Conservation (phyloP, 2,329 filamentous ascomycete genomes). For the Diaporthe batatas region DNA sequence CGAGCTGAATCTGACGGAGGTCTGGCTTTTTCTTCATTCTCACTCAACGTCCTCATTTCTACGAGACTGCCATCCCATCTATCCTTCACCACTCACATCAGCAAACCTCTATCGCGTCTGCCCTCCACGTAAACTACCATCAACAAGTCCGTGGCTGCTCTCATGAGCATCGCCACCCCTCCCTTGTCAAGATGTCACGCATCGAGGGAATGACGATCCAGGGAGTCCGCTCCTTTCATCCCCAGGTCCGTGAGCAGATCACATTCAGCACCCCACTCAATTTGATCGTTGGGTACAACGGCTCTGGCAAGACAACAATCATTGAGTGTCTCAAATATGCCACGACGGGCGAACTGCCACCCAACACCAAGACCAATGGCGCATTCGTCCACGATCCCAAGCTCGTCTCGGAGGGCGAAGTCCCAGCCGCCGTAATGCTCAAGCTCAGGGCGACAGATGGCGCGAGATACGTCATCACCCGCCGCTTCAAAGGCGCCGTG, state of each 20-base stretch:
- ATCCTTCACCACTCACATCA: background rate
- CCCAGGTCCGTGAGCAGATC: constrained; percentile 80
- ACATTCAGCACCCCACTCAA: constrained; percentile 89
- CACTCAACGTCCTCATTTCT: too few species aligned
- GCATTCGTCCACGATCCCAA: constrained; percentile 99
- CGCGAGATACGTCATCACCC: constrained; percentile 83
- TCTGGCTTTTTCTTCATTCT: background rate
- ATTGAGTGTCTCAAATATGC: constrained; percentile 99
- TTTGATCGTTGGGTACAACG: constrained; percentile 96
- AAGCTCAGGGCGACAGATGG: constrained; percentile 85
- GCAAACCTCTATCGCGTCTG: background rate
- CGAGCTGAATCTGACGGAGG: background rate
- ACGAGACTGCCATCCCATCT: background rate
- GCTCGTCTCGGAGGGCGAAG: constrained; percentile 87
- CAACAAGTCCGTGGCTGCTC: constrained; percentile 23
- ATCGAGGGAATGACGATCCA: constrained; percentile 91
- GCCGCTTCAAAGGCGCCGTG: constrained; percentile 87
- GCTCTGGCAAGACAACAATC: constrained; percentile 98
- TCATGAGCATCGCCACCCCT: constrained; percentile 33
- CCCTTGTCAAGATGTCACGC: constrained; percentile 69
- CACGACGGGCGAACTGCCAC: constrained; percentile 92
- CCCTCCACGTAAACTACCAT: background rate
- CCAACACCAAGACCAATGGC: constrained; percentile 84
- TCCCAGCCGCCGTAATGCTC: constrained; percentile 91
- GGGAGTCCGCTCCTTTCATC: constrained; percentile 88